Evolutionary conservation across 2,329 filamentous ascomycete genomes (phyloP).

Genomic region (Ceratocystis lukuohia): DNA sequence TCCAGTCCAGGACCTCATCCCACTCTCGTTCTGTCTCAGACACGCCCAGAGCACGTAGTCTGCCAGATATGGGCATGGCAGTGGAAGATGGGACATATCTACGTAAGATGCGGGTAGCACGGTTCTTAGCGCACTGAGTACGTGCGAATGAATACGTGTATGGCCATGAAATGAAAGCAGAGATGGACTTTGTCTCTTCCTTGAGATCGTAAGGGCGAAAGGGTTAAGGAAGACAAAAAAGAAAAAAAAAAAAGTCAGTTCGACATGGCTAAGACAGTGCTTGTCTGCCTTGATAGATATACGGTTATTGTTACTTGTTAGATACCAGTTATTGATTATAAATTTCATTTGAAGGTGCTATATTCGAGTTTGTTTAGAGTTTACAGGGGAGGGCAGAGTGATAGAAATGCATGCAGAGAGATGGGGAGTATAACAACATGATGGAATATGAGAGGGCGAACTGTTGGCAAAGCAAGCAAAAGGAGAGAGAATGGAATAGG

Average conservation of each 20-base stretch:
- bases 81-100: constrained; percentile 10
- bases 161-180: constrained; percentile 2
- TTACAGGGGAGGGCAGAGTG: background rate
- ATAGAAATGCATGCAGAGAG: background rate
- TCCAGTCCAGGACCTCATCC: background rate
- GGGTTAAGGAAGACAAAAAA: background rate
- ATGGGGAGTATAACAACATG: background rate
- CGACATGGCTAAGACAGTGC: background rate
- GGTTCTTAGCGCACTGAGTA: constrained; percentile 14
- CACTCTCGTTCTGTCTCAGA: background rate
- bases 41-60: background rate
- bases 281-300: background rate
- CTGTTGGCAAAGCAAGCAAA: background rate
- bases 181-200: background rate
- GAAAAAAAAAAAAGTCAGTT: background rate
- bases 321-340: constrained; percentile 3
- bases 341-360: background rate
- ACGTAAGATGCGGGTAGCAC: constrained; percentile 7
- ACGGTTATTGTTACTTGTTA: background rate
- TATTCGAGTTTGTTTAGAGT: background rate
- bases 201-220: background rate
- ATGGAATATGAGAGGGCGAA: background rate
- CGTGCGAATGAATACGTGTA: constrained; percentile 4
- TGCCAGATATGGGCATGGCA: constrained; percentile 8
- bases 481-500: background rate